Base-by-base conservation (phyloP, 192 early-diverging fungal species). In the Coemansia sp. region DNA sequence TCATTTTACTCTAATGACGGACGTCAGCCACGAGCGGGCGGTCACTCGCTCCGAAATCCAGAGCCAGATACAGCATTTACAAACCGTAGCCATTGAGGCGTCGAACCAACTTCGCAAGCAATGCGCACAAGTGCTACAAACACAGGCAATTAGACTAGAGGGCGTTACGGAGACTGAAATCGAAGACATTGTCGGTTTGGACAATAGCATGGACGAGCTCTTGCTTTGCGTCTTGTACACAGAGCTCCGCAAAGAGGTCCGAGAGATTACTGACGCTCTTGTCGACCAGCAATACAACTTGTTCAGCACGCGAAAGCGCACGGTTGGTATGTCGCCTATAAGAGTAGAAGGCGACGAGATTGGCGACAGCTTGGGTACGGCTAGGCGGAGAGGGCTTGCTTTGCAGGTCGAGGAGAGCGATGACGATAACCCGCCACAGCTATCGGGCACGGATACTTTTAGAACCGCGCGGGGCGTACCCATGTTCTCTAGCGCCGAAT, bases 201-300 rank as follows among this genome's bases (percentile, higher is more conserved):
- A 68, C 65, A 54, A 55, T 12, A 65, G 80, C 38, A 71, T 77
- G 80, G 36, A 66, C 51, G 80, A 82, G 66, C 75, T 82, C 18
- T 71, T 77, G 80, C 72, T 74, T 8, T 43, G 72, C 18, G 57
- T 82, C 8, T 31, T 82, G 63, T 77, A 77, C 36, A 74, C 75
- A 1, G 80, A 82, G 51, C 46, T 82, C 27, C 75, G 80, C 49
- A 71, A 69, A 40, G 80, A 82, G 24, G 66, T 82, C 18, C 71
- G 75, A 29, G 46, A 65, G 29, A 63, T 77, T n/a, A 62, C 75
- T n/a, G 72, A 66, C 57, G 29, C 68, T 12, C 38, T 82, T n/a
- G 80, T 77, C 33, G 63, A 40, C 3, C 40, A 77, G 29, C 80
- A 82, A 24, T 67, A 52, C 36, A 46, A 42, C 36, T 9, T 77